Percentiles rank a stretch among this genome's conserved stretches.
Evolutionary conservation across 495 filamentous ascomycete genomes (phyloP).

Genomic region (Lasiosphaeria hispida): DNA sequence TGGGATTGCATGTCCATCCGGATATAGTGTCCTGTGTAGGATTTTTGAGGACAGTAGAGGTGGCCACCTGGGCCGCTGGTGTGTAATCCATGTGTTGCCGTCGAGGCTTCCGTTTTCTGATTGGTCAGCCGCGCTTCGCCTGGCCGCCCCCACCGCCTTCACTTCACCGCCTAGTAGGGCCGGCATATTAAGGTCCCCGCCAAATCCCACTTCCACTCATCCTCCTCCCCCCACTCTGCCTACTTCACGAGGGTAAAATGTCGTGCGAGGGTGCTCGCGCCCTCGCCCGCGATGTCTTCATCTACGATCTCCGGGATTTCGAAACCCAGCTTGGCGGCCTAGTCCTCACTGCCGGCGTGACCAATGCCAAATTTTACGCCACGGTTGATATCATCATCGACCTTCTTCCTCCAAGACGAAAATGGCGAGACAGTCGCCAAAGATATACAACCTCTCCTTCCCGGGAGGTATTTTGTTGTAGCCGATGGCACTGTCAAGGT

Average conservation of each 20-base stretch:
- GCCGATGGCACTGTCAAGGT: constrained; percentile 8
- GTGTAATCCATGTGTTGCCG: too few relatives aligned
- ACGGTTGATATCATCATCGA: constrained; percentile 9
- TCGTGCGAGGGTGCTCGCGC: too few relatives aligned
- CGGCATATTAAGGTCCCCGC: background rate
- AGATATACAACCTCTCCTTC: constrained; percentile 3
- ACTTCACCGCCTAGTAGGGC: constrained; percentile 3
- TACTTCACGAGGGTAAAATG: too few relatives aligned
- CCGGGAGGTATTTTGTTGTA: constrained; percentile 10
- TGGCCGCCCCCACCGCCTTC: constrained; percentile 1
- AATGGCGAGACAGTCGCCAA: constrained; percentile 3
- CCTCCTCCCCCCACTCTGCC: too few relatives aligned
- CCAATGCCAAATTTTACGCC: constrained; percentile 11
- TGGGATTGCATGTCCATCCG: too few relatives aligned
- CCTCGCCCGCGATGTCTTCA: too few relatives aligned
- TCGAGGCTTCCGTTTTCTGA: too few relatives aligned
- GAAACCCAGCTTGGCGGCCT: constrained; percentile 1
- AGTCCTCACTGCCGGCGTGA: constrained; percentile 7
- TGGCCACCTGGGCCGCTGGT: too few relatives aligned
- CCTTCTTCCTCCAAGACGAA: constrained; percentile 8
- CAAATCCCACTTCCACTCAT: background rate
- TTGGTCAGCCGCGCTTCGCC: too few relatives aligned
- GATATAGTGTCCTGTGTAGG: too few relatives aligned
- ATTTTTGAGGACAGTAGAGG: too few relatives aligned
- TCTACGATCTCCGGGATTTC: too few relatives aligned